Base-by-base conservation (phyloP, 1,139 yeast species). In the Diutina catenulata region DNA sequence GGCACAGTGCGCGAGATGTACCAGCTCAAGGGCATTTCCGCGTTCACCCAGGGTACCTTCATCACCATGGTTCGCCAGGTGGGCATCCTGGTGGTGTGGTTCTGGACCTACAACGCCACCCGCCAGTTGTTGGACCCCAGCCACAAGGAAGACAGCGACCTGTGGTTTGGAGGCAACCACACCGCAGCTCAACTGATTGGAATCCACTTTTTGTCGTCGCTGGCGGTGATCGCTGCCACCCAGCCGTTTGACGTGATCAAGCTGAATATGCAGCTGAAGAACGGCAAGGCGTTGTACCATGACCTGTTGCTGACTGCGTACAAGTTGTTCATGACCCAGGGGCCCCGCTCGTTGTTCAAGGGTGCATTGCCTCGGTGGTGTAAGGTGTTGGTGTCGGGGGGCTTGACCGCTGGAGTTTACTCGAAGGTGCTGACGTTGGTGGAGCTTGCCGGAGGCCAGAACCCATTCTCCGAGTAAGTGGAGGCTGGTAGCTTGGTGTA, bases 231-330 rank as follows among this genome's bases (percentile, higher is more conserved):
- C 4, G 72, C 74, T 0, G 64, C 76, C 0, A 88, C 97, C 0
- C 97, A 88, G 57, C 98, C 98, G 0, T 62, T 91, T 16, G 98
- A 91, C 59, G 87, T 87, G 4, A 62, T 88, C 38, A 91, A 91
- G 58, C 77, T 95, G 1, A 74, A 95, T 52, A 76, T 87, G 74
- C 96, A 88, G 56, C 75, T 87, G 56, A 75, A 77, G 45, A 74
- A 80, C 52, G 80, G 79, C 10, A 65, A 72, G 43, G 57, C 67
- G 24, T 52, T 76, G 3, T 82, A 81, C 54, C 73, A 73, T 38
- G 88, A 83, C 53, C 67, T 86, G 7, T 59, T 86, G 46, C 64
- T 77, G 31, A 81, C 95, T 41, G 80, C 87, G 2, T 83, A 79
- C 53, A 64, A 76, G 46, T 68, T 84, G 6, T 80, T 81, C 47